Evolutionary conservation across 169 alveolate genomes (phyloP).

Genomic region (Cryptosporidium tyzzeri): DNA sequence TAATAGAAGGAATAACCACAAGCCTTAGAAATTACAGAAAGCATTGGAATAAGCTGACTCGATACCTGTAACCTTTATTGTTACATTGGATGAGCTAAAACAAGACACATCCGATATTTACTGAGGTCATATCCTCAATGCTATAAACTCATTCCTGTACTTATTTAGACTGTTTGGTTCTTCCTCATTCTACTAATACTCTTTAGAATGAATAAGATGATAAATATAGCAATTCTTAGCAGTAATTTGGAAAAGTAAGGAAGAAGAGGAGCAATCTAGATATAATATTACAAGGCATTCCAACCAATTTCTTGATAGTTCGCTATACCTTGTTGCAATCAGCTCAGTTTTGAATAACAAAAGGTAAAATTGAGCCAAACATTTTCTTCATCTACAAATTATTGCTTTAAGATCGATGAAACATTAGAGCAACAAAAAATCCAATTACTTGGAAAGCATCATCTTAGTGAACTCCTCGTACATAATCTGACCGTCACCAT

Average conservation of each 20-base stretch:
- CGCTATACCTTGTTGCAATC: not conserved
- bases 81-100: not conserved
- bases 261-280: not conserved
- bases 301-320: not conserved
- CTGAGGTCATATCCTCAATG: not conserved
- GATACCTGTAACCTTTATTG: not conserved
- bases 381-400: not conserved
- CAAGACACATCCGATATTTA: not conserved
- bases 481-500: conserved; percentile 99
- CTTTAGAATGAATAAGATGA: not conserved
- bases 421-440: not conserved
- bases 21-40: not conserved
- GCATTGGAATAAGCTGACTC: not conserved
- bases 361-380: not conserved
- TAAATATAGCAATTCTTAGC: not conserved
- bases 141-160: not conserved
- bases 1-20: not conserved
- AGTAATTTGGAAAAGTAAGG: not conserved
- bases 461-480: conserved; percentile 98
- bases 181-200: not conserved
- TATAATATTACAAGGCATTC: not conserved
- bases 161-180: no score
- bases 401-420: not conserved
- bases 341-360: not conserved
- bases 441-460: conserved; percentile 94